Evolutionary conservation across 352 stramenopile genomes (phyloP).

Genomic region (Phytophthora brassicae): DNA sequence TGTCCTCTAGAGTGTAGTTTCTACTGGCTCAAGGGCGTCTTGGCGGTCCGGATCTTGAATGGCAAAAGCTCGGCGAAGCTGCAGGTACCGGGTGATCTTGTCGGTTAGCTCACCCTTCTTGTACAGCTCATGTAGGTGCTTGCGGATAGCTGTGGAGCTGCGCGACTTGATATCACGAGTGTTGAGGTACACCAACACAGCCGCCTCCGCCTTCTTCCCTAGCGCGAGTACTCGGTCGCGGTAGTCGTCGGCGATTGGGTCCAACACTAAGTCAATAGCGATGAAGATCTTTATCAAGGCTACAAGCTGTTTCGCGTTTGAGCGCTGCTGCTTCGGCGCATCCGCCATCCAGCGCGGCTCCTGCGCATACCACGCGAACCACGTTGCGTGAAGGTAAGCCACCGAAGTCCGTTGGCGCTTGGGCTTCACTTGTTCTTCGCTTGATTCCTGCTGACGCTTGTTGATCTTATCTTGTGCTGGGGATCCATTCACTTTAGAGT

Average conservation of each 20-base stretch:
- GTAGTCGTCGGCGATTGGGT: not conserved
- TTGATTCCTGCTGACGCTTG: conserved; percentile 5
- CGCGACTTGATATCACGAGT: not conserved
- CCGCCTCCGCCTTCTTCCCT: not conserved
- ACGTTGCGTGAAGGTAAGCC: conserved; percentile 4
- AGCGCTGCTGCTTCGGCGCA: not conserved
- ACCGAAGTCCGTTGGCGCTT: not conserved
- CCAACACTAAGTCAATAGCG: conserved; percentile 2
- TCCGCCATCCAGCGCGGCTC: not conserved
- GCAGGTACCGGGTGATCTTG: not conserved
- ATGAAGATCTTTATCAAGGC: conserved; percentile 8
- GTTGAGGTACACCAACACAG: conserved; percentile 4
- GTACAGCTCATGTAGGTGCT: conserved; percentile 2
- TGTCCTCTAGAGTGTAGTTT: too few relatives aligned
- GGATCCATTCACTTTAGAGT: conserved; percentile 4
- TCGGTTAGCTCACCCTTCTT: not conserved
- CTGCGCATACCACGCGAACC: conserved; percentile 6
- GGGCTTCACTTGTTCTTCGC: conserved; percentile 10
- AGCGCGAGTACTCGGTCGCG: conserved; percentile 8
- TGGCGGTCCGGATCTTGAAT: conserved; percentile 5
- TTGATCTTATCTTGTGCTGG: conserved; percentile 1
- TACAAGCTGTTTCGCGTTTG: not conserved
- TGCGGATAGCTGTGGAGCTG: not conserved
- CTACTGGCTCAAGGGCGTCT: too few relatives aligned
- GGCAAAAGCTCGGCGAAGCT: not conserved